Percentiles rank a stretch among this genome's conserved stretches.
Conservation (phyloP, 306 rosid genomes). For the Sindora glabra region DNA sequence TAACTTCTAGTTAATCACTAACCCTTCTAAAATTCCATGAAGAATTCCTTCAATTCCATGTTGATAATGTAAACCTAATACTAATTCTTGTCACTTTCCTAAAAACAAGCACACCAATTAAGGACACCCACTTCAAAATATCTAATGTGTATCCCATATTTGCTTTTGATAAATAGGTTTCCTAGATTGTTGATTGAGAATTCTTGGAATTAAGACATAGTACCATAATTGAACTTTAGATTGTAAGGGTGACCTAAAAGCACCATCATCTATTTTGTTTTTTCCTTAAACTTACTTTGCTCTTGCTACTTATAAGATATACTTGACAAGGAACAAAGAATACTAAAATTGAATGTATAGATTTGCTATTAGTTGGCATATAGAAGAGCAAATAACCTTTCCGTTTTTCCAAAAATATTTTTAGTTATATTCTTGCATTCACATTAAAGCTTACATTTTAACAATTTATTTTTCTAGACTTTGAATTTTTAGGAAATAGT, state of each 20-base stretch:
- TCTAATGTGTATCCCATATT: slow-evolving; percentile 43
- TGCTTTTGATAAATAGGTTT: slow-evolving; percentile 54
- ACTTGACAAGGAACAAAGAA: no score
- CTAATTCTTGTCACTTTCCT: slow-evolving; percentile 53
- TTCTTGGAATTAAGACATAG: slow-evolving; percentile 37
- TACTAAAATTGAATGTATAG: no score
- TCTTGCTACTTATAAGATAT: no score
- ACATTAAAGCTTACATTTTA: no score
- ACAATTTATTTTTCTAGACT: no score
- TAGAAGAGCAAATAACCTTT: no score
- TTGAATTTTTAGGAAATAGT: no score
- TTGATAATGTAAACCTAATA: slow-evolving; percentile 74
- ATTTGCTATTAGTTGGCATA: no score
- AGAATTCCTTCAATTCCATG: slow-evolving; percentile 74
- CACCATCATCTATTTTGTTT: no score
- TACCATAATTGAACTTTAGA: slow-evolving; percentile 51
- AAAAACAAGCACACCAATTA: slow-evolving; percentile 63
- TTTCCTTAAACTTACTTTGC: no score
- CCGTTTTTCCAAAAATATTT: no score
- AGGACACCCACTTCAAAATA: slow-evolving; percentile 56
- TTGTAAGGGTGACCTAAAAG: slow-evolving; percentile 47
- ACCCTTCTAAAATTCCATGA: slow-evolving; percentile 67
- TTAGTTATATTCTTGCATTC: no score
- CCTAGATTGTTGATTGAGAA: slow-evolving; percentile 63
- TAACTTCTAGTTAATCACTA: slow-evolving; percentile 14